Base-by-base conservation (phyloP, 2,329 filamentous ascomycete genomes). In the Karstenula rhodostoma region DNA sequence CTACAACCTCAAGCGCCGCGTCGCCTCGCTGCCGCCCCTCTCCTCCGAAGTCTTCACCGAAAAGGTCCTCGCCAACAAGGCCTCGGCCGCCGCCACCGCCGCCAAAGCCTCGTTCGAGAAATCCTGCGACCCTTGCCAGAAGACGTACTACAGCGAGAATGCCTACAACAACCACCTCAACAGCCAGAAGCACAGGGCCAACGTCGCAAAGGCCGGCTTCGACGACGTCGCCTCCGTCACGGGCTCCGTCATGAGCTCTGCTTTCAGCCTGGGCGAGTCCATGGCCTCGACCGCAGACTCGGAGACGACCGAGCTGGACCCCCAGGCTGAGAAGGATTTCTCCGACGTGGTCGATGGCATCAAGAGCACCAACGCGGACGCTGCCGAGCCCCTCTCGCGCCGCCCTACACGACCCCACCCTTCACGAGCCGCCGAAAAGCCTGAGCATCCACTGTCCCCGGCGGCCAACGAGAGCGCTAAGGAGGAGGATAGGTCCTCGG, bases 61-160 rank as follows among this genome's bases (percentile, higher is more conserved):
- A 71, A 98, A 98, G 78, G 94, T 99, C 42, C 84, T 97, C 17
- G 92, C 93, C 70, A 94, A 94, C 65, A 93, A 96, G 75, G 94
- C 94, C 29, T 88, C 87, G 8, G 91, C 93, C 32, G 58, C 53
- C 49, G 9, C 76, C 75, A 56, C 76, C 66, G 23, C 71, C 69
- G 8, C 75, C 75, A 56, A 78, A 78, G 22, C 74, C 76, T 15
- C 49, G 55, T 15, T 58, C 43, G 93, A 97, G 77, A 93, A 91
- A 74, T 81, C 84, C 32, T 99, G 95, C 79, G 83, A 88, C 3
- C 85, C 89, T 22, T 99, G 95, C 82, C 87, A 91, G 73, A 96
- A 96, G 83, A 93, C 91, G 15, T 99, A 96, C 79, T 98, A 90
- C 83, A 98, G 94, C 80, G 92, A 97, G 75, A 97, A 97, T 80